Percentiles rank a stretch among this genome's conserved stretches.
Evolutionary conservation across 768 basidiomycete genomes (phyloP).

Genomic region (Auriscalpium vulgare): DNA sequence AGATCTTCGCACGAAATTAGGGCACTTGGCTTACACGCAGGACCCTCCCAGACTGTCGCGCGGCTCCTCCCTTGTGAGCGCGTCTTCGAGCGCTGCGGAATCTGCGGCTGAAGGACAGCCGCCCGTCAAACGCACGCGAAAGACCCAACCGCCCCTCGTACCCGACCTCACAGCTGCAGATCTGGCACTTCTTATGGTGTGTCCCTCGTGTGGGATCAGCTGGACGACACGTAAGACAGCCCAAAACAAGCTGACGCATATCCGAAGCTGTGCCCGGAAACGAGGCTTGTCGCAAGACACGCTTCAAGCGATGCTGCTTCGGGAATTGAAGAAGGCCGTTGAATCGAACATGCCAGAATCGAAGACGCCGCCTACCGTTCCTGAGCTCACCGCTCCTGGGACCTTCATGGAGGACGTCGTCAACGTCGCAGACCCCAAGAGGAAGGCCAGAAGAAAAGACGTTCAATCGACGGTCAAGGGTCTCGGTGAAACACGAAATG

Average conservation of each 20-base stretch:
- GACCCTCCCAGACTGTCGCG: neutral
- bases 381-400: neutral
- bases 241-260: constrained; percentile 57
- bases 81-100: neutral
- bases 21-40: neutral
- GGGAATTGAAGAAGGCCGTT: constrained; percentile 29
- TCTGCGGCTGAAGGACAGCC: neutral
- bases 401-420: constrained; percentile 14
- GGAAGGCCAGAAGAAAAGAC: constrained; percentile 2
- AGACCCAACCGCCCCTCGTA: neutral
- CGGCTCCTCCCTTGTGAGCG: neutral
- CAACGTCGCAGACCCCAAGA: constrained; percentile 7
- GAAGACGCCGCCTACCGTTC: neutral
- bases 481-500: constrained; percentile 10
- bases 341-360: neutral
- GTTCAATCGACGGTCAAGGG: constrained; percentile 4
- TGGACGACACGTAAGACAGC: constrained; percentile 69
- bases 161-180: constrained; percentile 38
- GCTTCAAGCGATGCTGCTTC: constrained; percentile 40
- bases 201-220: constrained; percentile 52
- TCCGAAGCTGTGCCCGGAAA: constrained; percentile 63
- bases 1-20: neutral
- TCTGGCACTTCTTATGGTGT: constrained; percentile 42
- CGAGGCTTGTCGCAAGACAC: constrained; percentile 45
- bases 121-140: constrained; percentile 5